These are phyloP conservation scores for Herpetospermum pedunculosum DNA, from an alignment of 306 rosid species.

Conservation along the genomic window DNA sequence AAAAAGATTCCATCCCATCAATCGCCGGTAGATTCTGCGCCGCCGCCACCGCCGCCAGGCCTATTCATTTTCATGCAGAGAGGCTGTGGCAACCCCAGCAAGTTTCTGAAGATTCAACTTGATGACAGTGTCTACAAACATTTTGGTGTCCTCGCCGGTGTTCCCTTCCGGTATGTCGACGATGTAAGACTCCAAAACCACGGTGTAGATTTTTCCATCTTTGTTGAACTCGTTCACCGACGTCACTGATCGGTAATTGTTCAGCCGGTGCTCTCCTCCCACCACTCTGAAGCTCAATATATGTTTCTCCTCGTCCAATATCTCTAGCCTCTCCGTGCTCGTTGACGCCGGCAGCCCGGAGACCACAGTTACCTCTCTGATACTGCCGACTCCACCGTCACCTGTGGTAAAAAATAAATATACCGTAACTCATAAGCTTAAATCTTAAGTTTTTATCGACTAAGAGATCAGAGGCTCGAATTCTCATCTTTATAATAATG, in stretches of 20 bases:
- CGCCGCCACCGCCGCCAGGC: neutral
- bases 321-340: constrained; percentile 81
- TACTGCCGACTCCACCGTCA: constrained; percentile 70
- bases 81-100: constrained; percentile 36
- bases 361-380: constrained; percentile 66
- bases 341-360: constrained; percentile 91
- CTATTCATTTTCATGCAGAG: constrained; percentile 24
- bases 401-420: too few species aligned
- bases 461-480: too few species aligned
- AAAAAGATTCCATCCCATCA: neutral
- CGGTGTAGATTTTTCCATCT: constrained; percentile 36
- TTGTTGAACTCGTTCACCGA: constrained; percentile 53
- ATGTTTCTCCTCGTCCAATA: constrained; percentile 69
- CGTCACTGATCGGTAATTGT: constrained; percentile 67
- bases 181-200: constrained; percentile 71
- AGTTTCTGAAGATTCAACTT: constrained; percentile 90
- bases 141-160: constrained; percentile 74
- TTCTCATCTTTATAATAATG: too few species aligned
- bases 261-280: constrained; percentile 81
- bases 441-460: too few species aligned
- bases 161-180: constrained; percentile 88
- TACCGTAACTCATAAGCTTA: too few species aligned
- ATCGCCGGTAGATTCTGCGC: neutral
- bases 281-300: constrained; percentile 65
- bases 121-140: constrained; percentile 77